Evolutionary conservation across 192 early-diverging fungal species (phyloP).

Genomic region (Nowakowskiella sp.): DNA sequence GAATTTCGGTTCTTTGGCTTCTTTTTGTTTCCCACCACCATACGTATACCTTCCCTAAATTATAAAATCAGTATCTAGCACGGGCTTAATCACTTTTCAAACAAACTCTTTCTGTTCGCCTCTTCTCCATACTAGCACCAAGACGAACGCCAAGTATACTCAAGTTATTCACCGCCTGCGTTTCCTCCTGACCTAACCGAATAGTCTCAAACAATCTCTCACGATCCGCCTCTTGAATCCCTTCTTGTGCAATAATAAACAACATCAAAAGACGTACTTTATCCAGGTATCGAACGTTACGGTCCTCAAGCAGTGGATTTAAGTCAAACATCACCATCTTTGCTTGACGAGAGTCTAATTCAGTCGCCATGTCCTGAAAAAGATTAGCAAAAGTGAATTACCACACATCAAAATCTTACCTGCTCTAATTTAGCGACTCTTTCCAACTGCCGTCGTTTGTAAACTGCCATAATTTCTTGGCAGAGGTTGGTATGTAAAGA

Average conservation of each 20-base stretch:
- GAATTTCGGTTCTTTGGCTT: constrained; percentile 57
- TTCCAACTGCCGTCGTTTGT: constrained; percentile 52
- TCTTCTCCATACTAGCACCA: constrained; percentile 41
- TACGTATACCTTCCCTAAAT: constrained; percentile 3
- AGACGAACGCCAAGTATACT: constrained; percentile 60
- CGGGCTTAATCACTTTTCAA: background rate
- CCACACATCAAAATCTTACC: constrained; percentile 9
- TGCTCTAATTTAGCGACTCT: constrained; percentile 63
- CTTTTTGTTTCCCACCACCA: background rate
- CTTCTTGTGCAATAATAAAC: constrained; percentile 65
- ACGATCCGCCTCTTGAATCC: constrained; percentile 56
- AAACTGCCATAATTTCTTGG: constrained; percentile 58
- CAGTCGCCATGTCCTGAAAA: constrained; percentile 57
- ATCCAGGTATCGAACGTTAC: constrained; percentile 46
- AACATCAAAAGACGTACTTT: constrained; percentile 70
- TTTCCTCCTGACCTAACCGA: constrained; percentile 52
- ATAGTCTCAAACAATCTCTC: constrained; percentile 58
- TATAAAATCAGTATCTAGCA: constrained; percentile 2
- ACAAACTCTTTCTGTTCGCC: constrained; percentile 17
- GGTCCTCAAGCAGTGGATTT: constrained; percentile 57
- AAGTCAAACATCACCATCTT: constrained; percentile 55
- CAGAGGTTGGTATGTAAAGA: constrained; percentile 69
- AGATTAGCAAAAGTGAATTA: background rate
- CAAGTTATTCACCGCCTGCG: constrained; percentile 71
- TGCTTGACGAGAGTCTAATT: constrained; percentile 50